Percentiles rank a stretch among this genome's conserved stretches.
Evolutionary conservation across 805 yeast species (phyloP).

Genomic region (Kazachstania martiniae): DNA sequence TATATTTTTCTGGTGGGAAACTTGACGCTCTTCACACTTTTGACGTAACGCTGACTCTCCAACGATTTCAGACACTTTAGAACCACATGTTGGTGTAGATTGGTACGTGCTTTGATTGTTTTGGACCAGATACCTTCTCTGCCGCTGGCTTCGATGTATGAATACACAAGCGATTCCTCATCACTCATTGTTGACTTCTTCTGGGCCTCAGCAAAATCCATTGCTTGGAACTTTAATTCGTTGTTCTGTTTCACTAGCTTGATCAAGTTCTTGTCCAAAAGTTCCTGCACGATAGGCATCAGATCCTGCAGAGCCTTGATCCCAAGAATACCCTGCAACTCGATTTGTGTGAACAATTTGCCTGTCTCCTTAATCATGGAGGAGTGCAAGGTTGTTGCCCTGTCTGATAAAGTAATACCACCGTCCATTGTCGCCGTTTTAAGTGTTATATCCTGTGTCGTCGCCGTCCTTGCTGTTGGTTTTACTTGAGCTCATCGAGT

Average conservation of each 20-base stretch:
- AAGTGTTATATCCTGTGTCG: too few species aligned
- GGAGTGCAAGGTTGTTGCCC: conserved; percentile 49
- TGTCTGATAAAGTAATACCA: conserved; percentile 22
- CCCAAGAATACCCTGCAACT: conserved; percentile 43
- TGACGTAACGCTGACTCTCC: conserved; percentile 74
- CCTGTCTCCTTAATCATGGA: conserved; percentile 42
- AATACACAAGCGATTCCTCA: conserved; percentile 86
- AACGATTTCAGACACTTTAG: conserved; percentile 68
- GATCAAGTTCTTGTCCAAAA: conserved; percentile 47
- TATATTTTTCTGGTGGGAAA: conserved; percentile 91
- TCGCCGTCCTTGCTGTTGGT: too few species aligned
- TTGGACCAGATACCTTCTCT: conserved; percentile 96
- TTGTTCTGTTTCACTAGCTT: conserved; percentile 60
- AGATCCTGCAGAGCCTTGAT: conserved; percentile 34
- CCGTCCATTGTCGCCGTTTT: background rate
- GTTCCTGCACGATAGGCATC: conserved; percentile 40
- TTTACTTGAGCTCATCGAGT: conserved; percentile 4
- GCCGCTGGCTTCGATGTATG: conserved; percentile 84
- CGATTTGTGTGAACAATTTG: conserved; percentile 54
- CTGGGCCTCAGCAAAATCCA: conserved; percentile 60
- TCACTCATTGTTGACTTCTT: conserved; percentile 67
- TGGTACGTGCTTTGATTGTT: conserved; percentile 78
- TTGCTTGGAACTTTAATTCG: conserved; percentile 65
- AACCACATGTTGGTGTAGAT: conserved; percentile 86
- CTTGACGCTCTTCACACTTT: conserved; percentile 82